Evolutionary conservation across 306 rosid species (phyloP).

Genomic region (Cercis canadensis): DNA sequence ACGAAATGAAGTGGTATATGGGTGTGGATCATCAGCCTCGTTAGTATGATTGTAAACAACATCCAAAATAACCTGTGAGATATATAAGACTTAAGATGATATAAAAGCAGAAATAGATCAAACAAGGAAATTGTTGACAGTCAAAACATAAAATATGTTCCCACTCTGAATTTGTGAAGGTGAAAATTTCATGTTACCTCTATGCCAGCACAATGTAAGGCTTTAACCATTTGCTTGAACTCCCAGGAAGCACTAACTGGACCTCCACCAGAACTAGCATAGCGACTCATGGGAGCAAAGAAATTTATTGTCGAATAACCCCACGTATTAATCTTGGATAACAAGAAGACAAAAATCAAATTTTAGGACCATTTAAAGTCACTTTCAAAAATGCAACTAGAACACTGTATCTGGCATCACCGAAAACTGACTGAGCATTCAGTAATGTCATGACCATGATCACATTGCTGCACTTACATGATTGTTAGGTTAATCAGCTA

Average conservation of each 20-base stretch:
- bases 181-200: constrained; percentile 61
- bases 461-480: too few relatives aligned
- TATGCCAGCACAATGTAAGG: constrained; percentile 91
- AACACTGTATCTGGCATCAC: too few relatives aligned
- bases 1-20: constrained; percentile 90
- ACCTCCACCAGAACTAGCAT: constrained; percentile 97
- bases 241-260: constrained; percentile 83
- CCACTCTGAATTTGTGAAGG: constrained; percentile 15
- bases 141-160: constrained; percentile 17
- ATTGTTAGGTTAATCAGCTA: too few relatives aligned
- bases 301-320: constrained; percentile 97
- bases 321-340: constrained; percentile 89
- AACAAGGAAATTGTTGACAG: neutral
- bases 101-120: constrained; percentile 23
- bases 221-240: constrained; percentile 93
- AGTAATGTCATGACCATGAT: too few relatives aligned
- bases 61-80: constrained; percentile 86
- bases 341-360: constrained; percentile 29
- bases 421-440: too few relatives aligned
- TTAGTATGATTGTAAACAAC: constrained; percentile 96
- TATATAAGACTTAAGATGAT: constrained; percentile 33
- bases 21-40: constrained; percentile 79
- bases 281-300: constrained; percentile 98
- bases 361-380: constrained; percentile 27
- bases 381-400: too few relatives aligned